phyloP scores from a whole-genome alignment of 306 rosid genomes.

The Malus sieversii region DNA sequence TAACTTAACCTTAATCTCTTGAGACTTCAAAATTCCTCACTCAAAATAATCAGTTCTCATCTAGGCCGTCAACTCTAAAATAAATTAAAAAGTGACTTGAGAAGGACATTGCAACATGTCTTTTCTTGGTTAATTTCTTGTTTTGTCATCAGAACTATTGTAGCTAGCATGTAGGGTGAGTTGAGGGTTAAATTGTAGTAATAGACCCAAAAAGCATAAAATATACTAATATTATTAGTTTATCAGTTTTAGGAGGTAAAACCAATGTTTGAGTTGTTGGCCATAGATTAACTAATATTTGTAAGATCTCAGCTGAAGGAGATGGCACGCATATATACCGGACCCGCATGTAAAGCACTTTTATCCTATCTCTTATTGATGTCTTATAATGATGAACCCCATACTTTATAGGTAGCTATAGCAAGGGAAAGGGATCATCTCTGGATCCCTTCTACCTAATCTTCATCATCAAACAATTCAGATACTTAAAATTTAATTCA shows the following conservation, averaged over 20 bases:
- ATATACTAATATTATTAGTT: not conserved
- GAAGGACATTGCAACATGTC: not conserved
- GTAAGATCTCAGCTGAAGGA: not conserved
- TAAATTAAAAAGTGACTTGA: not conserved
- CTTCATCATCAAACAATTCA: accelerated
- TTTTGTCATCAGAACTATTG: not conserved
- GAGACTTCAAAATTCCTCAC: not conserved
- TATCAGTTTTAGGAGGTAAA: not conserved
- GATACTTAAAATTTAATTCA: no score
- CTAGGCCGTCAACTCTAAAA: not conserved
- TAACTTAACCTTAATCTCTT: not conserved
- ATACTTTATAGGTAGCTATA: not conserved
- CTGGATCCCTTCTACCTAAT: no score
- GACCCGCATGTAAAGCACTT: not conserved
- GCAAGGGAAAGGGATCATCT: no score
- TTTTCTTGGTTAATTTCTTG: not conserved
- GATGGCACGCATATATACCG: not conserved
- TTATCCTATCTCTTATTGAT: not conserved
- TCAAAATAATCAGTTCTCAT: not conserved
- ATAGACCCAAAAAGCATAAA: not conserved
- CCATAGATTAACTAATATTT: not conserved
- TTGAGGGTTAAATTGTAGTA: not conserved
- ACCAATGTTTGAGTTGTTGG: not conserved
- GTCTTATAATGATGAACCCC: not conserved
- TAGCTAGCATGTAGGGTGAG: not conserved